These are phyloP conservation scores for Ceratorhiza oryzae-sativae DNA, from an alignment of 1,284 basidiomycete genomes.

Conservation along the genomic window DNA sequence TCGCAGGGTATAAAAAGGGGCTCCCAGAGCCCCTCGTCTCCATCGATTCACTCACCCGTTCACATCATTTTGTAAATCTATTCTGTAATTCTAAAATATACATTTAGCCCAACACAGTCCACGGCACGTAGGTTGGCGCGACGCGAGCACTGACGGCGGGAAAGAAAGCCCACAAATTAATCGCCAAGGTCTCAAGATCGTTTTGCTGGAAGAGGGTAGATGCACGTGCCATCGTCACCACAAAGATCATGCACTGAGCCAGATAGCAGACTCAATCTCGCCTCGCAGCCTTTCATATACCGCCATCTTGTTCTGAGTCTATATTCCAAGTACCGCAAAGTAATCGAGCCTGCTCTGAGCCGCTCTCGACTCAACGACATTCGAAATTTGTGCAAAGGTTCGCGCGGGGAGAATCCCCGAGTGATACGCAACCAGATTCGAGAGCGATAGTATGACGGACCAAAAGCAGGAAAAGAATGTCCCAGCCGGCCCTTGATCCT, in stretches of 20 bases:
- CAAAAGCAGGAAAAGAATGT: neutral
- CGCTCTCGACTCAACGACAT: neutral
- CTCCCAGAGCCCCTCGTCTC: too few species aligned
- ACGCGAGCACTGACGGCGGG: neutral
- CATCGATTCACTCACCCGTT: too few species aligned
- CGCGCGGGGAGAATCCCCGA: neutral
- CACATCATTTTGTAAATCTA: too few species aligned
- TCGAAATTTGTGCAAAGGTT: neutral
- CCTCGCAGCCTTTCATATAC: neutral
- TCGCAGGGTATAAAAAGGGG: too few species aligned
- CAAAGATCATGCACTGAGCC: neutral
- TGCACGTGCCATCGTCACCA: neutral
- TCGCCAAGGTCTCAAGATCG: too few species aligned
- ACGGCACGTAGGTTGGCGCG: neutral
- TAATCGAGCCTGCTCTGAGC: neutral
- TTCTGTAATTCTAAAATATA: too few species aligned
- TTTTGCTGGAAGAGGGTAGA: too few species aligned
- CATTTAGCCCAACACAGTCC: too few species aligned
- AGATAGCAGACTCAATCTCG: neutral
- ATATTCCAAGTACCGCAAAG: neutral
- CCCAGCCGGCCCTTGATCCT: neutral
- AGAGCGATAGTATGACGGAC: neutral
- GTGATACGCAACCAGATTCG: neutral
- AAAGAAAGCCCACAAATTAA: neutral
- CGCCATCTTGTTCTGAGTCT: neutral